These are phyloP conservation scores for Saccharomyces mikatae DNA, from an alignment of 805 yeast species.

Conservation along the genomic window DNA sequence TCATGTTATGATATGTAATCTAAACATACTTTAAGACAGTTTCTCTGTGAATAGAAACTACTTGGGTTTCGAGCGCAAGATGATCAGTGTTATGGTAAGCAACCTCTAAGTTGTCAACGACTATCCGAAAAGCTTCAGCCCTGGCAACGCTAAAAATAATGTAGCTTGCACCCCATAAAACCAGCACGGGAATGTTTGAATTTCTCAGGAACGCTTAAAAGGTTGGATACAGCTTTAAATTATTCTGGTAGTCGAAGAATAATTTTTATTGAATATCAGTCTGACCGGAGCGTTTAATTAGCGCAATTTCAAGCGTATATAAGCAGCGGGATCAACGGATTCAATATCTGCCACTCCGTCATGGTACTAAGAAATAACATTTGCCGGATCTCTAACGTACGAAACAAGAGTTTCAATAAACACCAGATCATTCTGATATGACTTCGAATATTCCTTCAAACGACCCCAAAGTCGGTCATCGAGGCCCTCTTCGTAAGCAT, in stretches of 20 bases:
- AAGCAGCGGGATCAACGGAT: slow-evolving; percentile 30
- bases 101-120: slow-evolving; percentile 25
- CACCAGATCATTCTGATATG: slow-evolving; percentile 11
- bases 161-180: slow-evolving; percentile 38
- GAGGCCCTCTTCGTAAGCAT: slow-evolving; percentile 39
- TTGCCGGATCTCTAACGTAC: slow-evolving; percentile 14
- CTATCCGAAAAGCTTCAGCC: slow-evolving; percentile 33
- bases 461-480: slow-evolving; percentile 34
- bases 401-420: slow-evolving; percentile 9
- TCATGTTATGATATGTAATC: too few species aligned
- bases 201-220: slow-evolving; percentile 29
- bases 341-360: slow-evolving; percentile 24
- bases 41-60: slow-evolving; percentile 25
- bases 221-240: slow-evolving; percentile 26
- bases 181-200: slow-evolving; percentile 31
- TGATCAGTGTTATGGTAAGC: slow-evolving; percentile 33
- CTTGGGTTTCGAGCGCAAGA: slow-evolving; percentile 31
- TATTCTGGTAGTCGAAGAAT: slow-evolving; percentile 32
- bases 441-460: slow-evolving; percentile 29
- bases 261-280: slow-evolving; percentile 29
- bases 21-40: too few species aligned
- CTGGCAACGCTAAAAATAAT: slow-evolving; percentile 31
- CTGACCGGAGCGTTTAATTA: slow-evolving; percentile 23
- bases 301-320: slow-evolving; percentile 27
- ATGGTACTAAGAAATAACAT: slow-evolving; percentile 27